A percentile compares a stretch with the other conserved stretches of the same genome.
These are phyloP conservation scores for Setomelanomma holmii DNA, from an alignment of 2,329 filamentous ascomycete genomes.

Conservation along the genomic window DNA sequence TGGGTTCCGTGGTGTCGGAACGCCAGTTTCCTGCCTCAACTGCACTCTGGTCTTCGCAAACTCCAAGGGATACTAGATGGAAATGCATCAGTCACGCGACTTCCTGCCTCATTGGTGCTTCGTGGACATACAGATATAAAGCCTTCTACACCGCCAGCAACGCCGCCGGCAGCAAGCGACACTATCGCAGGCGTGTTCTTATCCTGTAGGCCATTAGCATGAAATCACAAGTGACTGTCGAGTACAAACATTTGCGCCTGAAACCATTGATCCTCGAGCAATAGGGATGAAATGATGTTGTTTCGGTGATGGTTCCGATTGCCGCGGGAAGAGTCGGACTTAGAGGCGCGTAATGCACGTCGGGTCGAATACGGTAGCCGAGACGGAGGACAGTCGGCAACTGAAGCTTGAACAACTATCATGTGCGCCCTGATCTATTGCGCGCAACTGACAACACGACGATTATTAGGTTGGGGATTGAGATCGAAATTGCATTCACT, in stretches of 20 bases:
- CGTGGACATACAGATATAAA: slow-evolving; percentile 40
- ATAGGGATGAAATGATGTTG: slow-evolving; percentile 18
- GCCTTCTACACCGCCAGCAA: slow-evolving; percentile 50
- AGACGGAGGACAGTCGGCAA: neutral
- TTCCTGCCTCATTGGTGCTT: neutral
- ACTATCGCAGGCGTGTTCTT: slow-evolving; percentile 47
- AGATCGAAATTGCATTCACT: too few species aligned
- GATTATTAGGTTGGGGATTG: too few species aligned
- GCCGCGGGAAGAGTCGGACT: neutral
- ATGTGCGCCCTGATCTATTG: neutral
- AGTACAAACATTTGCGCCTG: slow-evolving; percentile 33
- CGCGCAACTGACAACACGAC: too few species aligned
- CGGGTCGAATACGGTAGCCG: neutral
- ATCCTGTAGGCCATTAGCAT: slow-evolving; percentile 32
- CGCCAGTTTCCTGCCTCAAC: slow-evolving; percentile 55
- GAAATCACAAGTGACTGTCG: neutral
- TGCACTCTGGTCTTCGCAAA: slow-evolving; percentile 72
- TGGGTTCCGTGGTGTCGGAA: slow-evolving; percentile 61
- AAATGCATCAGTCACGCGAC: slow-evolving; percentile 14
- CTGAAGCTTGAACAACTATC: neutral
- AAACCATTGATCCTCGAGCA: slow-evolving; percentile 35
- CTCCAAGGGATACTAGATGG: slow-evolving; percentile 69
- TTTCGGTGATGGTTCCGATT: slow-evolving; percentile 13
- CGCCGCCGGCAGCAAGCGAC: slow-evolving; percentile 47
- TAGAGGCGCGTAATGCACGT: neutral